Evolutionary conservation across 306 rosid genomes (phyloP), one percentile per base, ranked within the genome.

Genomic region (Rosa lucieae): DNA sequence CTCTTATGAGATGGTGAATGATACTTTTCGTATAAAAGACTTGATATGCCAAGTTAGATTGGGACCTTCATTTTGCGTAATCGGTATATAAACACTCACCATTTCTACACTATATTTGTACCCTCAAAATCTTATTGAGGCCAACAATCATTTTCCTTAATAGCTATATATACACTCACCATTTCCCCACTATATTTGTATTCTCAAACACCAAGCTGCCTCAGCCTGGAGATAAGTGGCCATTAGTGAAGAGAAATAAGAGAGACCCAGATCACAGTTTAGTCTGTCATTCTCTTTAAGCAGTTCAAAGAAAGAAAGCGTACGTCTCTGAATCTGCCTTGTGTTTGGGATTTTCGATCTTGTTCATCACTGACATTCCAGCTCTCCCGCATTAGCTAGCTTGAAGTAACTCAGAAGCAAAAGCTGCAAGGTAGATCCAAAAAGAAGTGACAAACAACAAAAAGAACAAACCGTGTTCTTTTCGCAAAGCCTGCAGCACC

Each of bases 371-470:
- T 79, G 75, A 78, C 80, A 21, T 61, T 75, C 78, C 78, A 77
- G 66, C 77, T 79, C 82, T 58, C 73, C 39, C 82, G 21, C 74
- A 77, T 85, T 84, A 58, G 75, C 43, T 89, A 52, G 72, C 85
- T 81, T 82, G 74, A 61, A 88, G 92, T 92, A 56, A 74, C 88
- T 79, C 89, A 84, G 44, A 94, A 92, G 98, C 84, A 90, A 84
- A 85, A 86, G 80, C 42, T 18, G 0, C 46, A 55, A 49, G 72
- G 58, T 59, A 26, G 46, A 49, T 44, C 42, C 8, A 67, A n/a
- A 76, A 85, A 82, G 77, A 9, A 82, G 44, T 26, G 67, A 32
- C 44, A n/a, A 9, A 4, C 5, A 59, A 26, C 76, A 18, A 35
- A 37, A 62, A 75, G 67, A 49, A 40, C 51, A 42, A 76, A 77